Percentiles rank a stretch among this genome's conserved stretches.
Conservation (phyloP, 83 land plant genomes). For the Diphasiastrum complanatum region DNA sequence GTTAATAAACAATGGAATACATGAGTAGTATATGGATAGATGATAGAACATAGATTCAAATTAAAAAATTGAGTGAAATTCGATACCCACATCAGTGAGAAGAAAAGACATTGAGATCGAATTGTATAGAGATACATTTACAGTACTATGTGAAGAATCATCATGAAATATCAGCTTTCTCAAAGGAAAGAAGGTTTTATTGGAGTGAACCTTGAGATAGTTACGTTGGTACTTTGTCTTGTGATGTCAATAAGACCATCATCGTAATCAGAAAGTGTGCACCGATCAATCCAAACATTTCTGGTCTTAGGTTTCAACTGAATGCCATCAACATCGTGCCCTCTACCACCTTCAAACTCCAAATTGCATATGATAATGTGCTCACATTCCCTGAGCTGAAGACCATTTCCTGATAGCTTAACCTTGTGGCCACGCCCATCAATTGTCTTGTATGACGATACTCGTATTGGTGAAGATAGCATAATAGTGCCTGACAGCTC, state of each 20-base stretch:
- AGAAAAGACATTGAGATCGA: no score
- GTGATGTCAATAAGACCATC: constrained; percentile 93
- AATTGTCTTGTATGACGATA: constrained; percentile 80
- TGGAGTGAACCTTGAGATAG: constrained; percentile 69
- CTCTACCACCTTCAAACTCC: constrained; percentile 82
- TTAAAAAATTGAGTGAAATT: no score
- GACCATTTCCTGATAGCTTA: constrained; percentile 73
- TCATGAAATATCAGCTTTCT: no score
- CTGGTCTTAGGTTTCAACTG: constrained; percentile 81
- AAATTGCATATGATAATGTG: constrained; percentile 89
- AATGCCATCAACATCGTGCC: constrained; percentile 87
- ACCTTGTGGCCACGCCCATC: constrained; percentile 95
- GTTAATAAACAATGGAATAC: no score
- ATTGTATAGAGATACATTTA: no score
- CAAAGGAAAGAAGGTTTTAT: neutral
- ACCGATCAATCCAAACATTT: constrained; percentile 94
- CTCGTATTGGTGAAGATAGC: constrained; percentile 49
- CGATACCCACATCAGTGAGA: no score
- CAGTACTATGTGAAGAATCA: no score
- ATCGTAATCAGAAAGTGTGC: constrained; percentile 71
- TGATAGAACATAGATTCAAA: no score
- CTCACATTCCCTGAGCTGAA: constrained; percentile 83
- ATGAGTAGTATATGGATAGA: no score
- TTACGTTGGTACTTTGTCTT: constrained; percentile 73
- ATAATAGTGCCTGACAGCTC: constrained; percentile 82